A percentile compares a stretch with the other conserved stretches of the same genome.
These are phyloP conservation scores for Hanseniaspora hatyaiensis DNA, from an alignment of 805 yeast species.

Conservation along the genomic window DNA sequence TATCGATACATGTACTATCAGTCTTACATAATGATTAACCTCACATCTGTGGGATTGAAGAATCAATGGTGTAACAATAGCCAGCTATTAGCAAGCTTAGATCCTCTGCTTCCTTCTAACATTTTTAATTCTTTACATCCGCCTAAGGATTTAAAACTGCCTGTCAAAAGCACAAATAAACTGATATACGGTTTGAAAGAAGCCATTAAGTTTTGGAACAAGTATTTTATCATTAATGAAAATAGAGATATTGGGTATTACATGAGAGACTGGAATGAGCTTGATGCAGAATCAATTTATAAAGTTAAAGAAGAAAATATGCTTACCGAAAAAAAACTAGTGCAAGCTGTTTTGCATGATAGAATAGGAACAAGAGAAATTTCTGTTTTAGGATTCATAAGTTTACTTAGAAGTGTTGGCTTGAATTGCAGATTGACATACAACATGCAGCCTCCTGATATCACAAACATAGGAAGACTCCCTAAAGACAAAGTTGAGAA, in stretches of 20 bases:
- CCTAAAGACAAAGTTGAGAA: slow-evolving; percentile 14
- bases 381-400: slow-evolving; percentile 79
- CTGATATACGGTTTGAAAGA: slow-evolving; percentile 68
- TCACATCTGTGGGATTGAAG: slow-evolving; percentile 48
- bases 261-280: slow-evolving; percentile 40
- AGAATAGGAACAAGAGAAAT: slow-evolving; percentile 60
- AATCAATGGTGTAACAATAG: slow-evolving; percentile 62
- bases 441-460: slow-evolving; percentile 87
- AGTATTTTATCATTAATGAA: slow-evolving; percentile 34
- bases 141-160: slow-evolving; percentile 29
- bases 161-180: slow-evolving; percentile 43
- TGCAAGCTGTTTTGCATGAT: slow-evolving; percentile 33
- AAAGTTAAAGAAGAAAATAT: slow-evolving; percentile 23
- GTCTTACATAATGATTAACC: slow-evolving; percentile 1
- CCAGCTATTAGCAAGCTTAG: slow-evolving; percentile 33
- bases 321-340: slow-evolving; percentile 35
- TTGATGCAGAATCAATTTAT: background rate
- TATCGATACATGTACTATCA: slow-evolving; percentile 1
- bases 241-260: slow-evolving; percentile 28
- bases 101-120: slow-evolving; percentile 38
- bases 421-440: slow-evolving; percentile 63
- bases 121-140: slow-evolving; percentile 41
- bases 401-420: slow-evolving; percentile 57
- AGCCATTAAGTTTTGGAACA: slow-evolving; percentile 51
- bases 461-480: slow-evolving; percentile 34